These are phyloP conservation scores for Platismatia glauca DNA, from an alignment of 495 filamentous ascomycete species.

Conservation along the genomic window DNA sequence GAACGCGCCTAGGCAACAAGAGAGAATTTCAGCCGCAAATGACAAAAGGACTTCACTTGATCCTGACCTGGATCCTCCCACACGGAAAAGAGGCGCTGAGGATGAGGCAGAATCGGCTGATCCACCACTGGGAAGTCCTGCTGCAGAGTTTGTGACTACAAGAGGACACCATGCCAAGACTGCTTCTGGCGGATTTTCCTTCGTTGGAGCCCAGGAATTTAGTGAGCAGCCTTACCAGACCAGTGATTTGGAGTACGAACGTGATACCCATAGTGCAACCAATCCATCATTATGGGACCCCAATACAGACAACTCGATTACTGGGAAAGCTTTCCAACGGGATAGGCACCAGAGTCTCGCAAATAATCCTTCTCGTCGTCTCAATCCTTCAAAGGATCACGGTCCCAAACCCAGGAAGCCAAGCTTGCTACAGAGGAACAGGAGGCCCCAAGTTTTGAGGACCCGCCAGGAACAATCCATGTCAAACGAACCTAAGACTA, in stretches of 20 bases:
- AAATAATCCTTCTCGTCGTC: not conserved
- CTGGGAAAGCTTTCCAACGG: not conserved
- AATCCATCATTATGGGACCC: conserved; percentile 1
- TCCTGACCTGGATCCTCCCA: not conserved
- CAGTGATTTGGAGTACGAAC: not conserved
- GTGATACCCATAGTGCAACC: not conserved
- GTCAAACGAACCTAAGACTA: not conserved
- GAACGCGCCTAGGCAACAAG: not conserved
- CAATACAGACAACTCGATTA: not conserved
- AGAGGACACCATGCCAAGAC: not conserved
- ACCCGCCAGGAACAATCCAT: not conserved
- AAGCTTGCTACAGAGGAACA: not conserved
- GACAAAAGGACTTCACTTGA: not conserved
- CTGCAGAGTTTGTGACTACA: not conserved
- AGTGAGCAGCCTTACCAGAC: not conserved
- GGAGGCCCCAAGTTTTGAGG: not conserved
- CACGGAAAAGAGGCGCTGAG: conserved; percentile 11
- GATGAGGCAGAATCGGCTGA: not conserved
- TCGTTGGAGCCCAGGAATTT: not conserved
- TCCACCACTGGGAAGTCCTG: not conserved
- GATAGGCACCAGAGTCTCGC: not conserved
- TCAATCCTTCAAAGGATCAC: not conserved
- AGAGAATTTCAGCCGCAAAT: not conserved
- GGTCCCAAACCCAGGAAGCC: not conserved
- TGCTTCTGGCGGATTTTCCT: not conserved